Evolutionary conservation across 495 filamentous ascomycete genomes (phyloP), one percentile per base, ranked within the genome.

Genomic region (Hyaloscypha variabilis): DNA sequence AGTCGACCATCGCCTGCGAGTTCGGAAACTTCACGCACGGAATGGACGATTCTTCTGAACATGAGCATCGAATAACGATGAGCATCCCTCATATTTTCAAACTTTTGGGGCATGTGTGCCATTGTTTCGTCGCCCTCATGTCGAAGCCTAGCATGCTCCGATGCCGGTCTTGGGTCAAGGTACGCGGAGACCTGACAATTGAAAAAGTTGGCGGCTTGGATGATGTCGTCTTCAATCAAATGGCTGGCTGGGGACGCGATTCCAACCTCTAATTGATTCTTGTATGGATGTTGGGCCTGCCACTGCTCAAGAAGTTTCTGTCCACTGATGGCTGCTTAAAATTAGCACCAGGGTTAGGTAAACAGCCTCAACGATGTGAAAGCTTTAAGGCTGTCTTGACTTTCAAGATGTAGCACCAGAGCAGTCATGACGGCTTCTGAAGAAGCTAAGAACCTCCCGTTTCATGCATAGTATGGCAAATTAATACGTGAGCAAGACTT

Each of bases 251-350:
- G n/a, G 14, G 25, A 26, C 6, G 21, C 14, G 13, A 25, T 56
- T 17, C 14, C 26, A 21, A 21, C 21, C 14, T 24, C 13, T 4
- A 17, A 8, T 13, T 21, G 21, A 6, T 29, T 56, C n/a, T 56
- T 26, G 14, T 29, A 56, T 6, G 53, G 53, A 25, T 56, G 21
- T 17, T 25, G 21, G 53, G 6, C 53, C 4, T 26, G 53, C 53
- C 53, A 56, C 26, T 56, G 21, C 25, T 24, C 21, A 21, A 56
- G 53, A 29, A 56, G 53, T 26, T 29, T 56, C 25, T 56, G 53
- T 6, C 53, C 53, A 17, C 53, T 56, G 31, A 34, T 34, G 31
- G 31, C 31, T 34, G 31, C 31, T 34, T 13, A 34, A 34, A 34
- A 34, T 34, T 34, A 34, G 31, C 13, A 34, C 31, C n/a, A n/a